Evolutionary conservation across 371 early-diverging fungal genomes (phyloP), one percentile per base, ranked within the genome.

Genomic region (Edhazardia aedis): DNA sequence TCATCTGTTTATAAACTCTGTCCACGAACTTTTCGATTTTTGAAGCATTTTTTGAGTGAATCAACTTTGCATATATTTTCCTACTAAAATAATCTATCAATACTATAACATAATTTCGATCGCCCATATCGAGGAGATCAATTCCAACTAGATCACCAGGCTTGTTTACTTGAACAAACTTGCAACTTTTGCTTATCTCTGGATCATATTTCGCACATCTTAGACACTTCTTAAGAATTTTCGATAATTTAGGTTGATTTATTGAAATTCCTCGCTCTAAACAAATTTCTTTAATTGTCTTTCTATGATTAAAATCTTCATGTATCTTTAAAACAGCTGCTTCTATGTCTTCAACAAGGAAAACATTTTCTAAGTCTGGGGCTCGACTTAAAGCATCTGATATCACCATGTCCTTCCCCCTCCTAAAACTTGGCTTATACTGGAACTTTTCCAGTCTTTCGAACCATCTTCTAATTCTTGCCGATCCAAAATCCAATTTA

Each of bases 81-180:
- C 29, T 48, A 4, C 29, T 48, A 19, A 28, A 48, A 19, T 48
- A 28, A 28, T 48, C 49, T 12, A 48, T 48, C 11, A 23, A n/a
- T n/a, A 27, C 19, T 4, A 48, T 28, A 21, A 30, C 24, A 7
- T 4, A 7, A 30, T 48, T 11, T 18, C 33, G n/a, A 9, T 26
- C 27, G 7, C 2, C 12, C 33, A 48, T 33, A 30, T 48, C 49
- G n/a, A 48, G 27, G 24, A 48, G 19, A 7, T 28, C 49, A 48
- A 2, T 21, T 4, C 6, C 21, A 7, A 45, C 26, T n/a, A 11
- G 2, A 9, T 45, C 22, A n/a, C 36, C 9, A 11, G n/a, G n/a
- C n/a, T n/a, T n/a, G n/a, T n/a, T n/a, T n/a, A n/a, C n/a, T 45
- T 45, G 43, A 6, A 42, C 26, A 21, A 25, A 26, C n/a, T 21